Evolutionary conservation across 768 basidiomycete species (phyloP).

Genomic region (Cyathus striatus): DNA sequence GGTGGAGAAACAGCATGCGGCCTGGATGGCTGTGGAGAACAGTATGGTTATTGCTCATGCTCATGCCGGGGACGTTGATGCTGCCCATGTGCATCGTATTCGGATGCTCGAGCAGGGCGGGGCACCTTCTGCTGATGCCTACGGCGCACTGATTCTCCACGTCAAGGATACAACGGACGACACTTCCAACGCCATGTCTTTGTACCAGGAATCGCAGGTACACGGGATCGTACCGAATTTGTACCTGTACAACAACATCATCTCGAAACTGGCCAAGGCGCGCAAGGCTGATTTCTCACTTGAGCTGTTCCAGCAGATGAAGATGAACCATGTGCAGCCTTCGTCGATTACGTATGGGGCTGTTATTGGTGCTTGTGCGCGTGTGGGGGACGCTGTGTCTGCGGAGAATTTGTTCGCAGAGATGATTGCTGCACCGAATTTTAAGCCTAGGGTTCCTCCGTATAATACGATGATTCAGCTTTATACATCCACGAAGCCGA

Average conservation of each 20-base stretch:
- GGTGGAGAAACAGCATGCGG: constrained; percentile 37
- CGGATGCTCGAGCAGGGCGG: constrained; percentile 75
- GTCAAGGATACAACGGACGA: constrained; percentile 97
- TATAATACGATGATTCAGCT: constrained; percentile 99
- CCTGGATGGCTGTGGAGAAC: constrained; percentile 82
- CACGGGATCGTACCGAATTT: constrained; percentile 72
- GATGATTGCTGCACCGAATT: constrained; percentile 70
- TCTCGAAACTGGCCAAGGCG: constrained; percentile 92
- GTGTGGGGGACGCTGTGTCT: constrained; percentile 81
- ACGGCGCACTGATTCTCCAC: constrained; percentile 82
- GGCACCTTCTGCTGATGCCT: constrained; percentile 83
- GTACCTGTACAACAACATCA: constrained; percentile 95
- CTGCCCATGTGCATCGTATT: constrained; percentile 75
- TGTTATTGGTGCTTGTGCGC: constrained; percentile 88
- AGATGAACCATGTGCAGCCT: constrained; percentile 51
- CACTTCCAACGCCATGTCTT: constrained; percentile 75
- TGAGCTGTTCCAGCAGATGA: constrained; percentile 87
- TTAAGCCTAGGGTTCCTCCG: constrained; percentile 87
- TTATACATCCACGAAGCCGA: constrained; percentile 87
- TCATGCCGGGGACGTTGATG: constrained; percentile 72
- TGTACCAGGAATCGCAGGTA: constrained; percentile 74
- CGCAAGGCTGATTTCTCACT: constrained; percentile 89
- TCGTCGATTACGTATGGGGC: constrained; percentile 93
- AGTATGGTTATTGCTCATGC: constrained; percentile 85
- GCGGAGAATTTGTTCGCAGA: constrained; percentile 84